Percentiles rank a stretch among this genome's conserved stretches.
Evolutionary conservation across 371 early-diverging fungal species (phyloP).

Genomic region (Fennellomyces sp.): DNA sequence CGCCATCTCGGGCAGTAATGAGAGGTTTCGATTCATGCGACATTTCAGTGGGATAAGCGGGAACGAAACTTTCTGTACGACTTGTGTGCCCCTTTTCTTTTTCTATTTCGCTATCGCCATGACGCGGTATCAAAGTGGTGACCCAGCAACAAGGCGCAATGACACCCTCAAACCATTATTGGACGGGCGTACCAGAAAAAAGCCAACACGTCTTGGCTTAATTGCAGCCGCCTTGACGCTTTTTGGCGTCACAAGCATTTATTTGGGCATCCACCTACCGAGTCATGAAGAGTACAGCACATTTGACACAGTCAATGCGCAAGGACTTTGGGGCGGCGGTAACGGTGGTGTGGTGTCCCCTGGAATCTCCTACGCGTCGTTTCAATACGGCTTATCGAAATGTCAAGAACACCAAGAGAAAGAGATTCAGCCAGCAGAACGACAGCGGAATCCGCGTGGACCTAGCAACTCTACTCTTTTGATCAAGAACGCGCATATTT

Average conservation of each 20-base stretch:
- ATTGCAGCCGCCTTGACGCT: slow-evolving; percentile 24
- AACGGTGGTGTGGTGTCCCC: slow-evolving; percentile 26
- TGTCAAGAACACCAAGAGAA: slow-evolving; percentile 23
- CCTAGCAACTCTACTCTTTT: slow-evolving; percentile 33
- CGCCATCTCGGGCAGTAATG: not conserved
- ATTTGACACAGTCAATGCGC: not conserved
- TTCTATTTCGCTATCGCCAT: not conserved
- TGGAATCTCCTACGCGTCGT: slow-evolving; percentile 51
- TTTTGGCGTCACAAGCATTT: slow-evolving; percentile 31
- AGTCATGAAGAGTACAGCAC: not conserved
- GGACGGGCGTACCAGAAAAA: not conserved
- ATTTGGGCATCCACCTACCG: slow-evolving; percentile 25
- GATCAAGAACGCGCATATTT: slow-evolving; percentile 60
- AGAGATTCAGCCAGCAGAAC: slow-evolving; percentile 16
- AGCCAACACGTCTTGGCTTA: slow-evolving; percentile 3
- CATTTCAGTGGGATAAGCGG: too few relatives aligned
- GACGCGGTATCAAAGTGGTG: slow-evolving; percentile 6
- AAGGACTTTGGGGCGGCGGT: slow-evolving; percentile 21
- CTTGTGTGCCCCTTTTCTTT: not conserved
- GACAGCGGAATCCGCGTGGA: slow-evolving; percentile 41
- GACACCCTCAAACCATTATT: not conserved
- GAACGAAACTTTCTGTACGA: too few relatives aligned
- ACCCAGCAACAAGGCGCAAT: not conserved
- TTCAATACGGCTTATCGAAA: slow-evolving; percentile 43
- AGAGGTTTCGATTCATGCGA: not conserved